Conservation (phyloP, 495 filamentous ascomycete genomes). For the Annulohypoxylon stygium region DNA sequence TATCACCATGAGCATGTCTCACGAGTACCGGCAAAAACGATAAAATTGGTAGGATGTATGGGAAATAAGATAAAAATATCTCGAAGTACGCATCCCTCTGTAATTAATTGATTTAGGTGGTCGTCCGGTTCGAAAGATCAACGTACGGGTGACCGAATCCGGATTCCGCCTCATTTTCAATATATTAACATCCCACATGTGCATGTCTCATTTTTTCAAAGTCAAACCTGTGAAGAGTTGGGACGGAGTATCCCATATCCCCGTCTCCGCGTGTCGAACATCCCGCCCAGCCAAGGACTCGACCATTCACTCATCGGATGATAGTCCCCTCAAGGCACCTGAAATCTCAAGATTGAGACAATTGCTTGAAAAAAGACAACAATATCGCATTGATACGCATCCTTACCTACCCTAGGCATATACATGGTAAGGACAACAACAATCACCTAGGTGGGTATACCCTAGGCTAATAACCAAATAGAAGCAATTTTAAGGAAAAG, state of each 20-base stretch:
- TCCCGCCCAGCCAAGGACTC: not conserved
- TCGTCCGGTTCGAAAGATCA: not conserved
- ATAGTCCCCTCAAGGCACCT: too few species aligned
- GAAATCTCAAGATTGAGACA: too few species aligned
- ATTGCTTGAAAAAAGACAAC: too few species aligned
- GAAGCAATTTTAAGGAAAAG: too few species aligned
- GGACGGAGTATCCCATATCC: not conserved
- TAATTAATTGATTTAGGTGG: not conserved
- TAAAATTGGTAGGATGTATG: not conserved
- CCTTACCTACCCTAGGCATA: too few species aligned
- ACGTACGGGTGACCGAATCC: slow-evolving; percentile 1
- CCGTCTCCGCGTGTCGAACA: not conserved
- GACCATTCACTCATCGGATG: too few species aligned
- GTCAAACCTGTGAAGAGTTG: not conserved
- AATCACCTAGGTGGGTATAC: too few species aligned
- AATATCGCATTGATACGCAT: too few species aligned
- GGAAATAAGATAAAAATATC: slow-evolving; percentile 15
- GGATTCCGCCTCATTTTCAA: not conserved
- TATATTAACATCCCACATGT: slow-evolving; percentile 11
- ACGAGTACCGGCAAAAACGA: slow-evolving; percentile 14
- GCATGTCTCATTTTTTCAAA: not conserved
- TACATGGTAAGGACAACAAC: too few species aligned
- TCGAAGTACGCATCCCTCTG: not conserved
- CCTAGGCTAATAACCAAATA: too few species aligned
- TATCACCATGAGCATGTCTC: slow-evolving; percentile 1